A percentile compares a stretch with the other conserved stretches of the same genome.
phyloP scores from a whole-genome alignment of 2,329 filamentous ascomycete species.

The Botrytis byssoidea region DNA sequence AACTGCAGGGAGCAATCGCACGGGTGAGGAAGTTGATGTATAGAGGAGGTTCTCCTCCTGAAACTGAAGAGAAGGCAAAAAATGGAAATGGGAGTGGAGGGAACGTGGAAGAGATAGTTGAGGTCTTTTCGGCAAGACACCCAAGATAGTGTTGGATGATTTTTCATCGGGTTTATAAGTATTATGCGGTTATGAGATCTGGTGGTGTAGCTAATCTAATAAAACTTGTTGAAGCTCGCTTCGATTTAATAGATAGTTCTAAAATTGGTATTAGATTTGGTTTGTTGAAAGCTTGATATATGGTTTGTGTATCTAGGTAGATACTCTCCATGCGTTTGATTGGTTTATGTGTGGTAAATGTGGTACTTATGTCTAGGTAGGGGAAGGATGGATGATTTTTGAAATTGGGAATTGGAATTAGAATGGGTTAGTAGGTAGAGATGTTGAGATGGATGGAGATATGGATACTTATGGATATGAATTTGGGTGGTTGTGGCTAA shows the following conservation, averaged over 20 bases:
- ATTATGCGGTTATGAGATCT: neutral
- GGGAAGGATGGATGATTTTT: neutral
- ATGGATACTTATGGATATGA: too few species aligned
- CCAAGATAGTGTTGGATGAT: neutral
- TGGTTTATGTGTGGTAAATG: neutral
- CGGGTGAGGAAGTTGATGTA: neutral
- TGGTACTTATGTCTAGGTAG: neutral
- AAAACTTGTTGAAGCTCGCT: neutral
- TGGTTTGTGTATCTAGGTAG: neutral
- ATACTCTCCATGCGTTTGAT: accelerated
- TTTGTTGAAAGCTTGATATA: neutral
- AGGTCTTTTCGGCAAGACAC: too few species aligned
- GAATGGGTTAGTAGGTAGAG: neutral
- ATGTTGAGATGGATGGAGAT: neutral
- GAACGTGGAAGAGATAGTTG: neutral
- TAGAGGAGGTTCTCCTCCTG: neutral
- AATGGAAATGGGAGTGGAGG: neutral
- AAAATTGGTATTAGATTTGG: too few species aligned
- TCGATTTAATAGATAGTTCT: neutral
- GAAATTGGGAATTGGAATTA: neutral
- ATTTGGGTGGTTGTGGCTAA: neutral
- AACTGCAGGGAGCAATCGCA: neutral
- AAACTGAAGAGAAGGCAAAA: too few species aligned
- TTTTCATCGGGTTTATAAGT: neutral
- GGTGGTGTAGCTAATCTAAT: neutral